These are phyloP conservation scores for Solanum chiquidenum DNA, from an alignment of 257 asterid genomes.

Conservation along the genomic window DNA sequence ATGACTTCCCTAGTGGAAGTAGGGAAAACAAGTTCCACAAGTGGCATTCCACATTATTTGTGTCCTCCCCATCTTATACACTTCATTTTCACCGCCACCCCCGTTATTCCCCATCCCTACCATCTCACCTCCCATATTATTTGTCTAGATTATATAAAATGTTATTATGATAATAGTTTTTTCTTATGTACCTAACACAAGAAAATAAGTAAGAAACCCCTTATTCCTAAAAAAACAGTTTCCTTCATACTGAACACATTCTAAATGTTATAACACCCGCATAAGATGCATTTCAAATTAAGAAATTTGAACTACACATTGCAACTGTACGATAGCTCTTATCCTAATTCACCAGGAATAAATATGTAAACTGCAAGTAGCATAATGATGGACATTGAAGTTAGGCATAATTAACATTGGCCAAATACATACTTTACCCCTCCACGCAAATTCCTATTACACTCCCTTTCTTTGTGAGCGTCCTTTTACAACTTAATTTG, in stretches of 20 bases:
- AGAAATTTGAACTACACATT: background rate
- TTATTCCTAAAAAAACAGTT: background rate
- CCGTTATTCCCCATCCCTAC: background rate
- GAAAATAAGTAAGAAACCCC: background rate
- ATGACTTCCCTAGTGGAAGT: background rate
- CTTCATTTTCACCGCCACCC: background rate
- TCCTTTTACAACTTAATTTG: background rate
- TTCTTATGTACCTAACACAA: background rate
- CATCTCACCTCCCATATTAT: background rate
- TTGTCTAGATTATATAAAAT: background rate
- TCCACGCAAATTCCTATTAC: background rate
- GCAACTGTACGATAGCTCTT: background rate
- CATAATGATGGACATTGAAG: background rate
- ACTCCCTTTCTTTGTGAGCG: background rate
- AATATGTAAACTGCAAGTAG: background rate
- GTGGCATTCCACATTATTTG: background rate
- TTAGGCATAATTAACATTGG: background rate
- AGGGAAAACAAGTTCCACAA: background rate
- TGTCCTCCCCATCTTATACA: background rate
- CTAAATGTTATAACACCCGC: background rate
- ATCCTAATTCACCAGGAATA: background rate
- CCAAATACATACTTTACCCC: background rate
- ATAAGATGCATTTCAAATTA: background rate
- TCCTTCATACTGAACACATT: background rate
- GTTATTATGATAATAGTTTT: background rate